These are phyloP conservation scores for Colletotrichum cereale DNA, from an alignment of 2,329 filamentous ascomycete genomes.

Conservation along the genomic window DNA sequence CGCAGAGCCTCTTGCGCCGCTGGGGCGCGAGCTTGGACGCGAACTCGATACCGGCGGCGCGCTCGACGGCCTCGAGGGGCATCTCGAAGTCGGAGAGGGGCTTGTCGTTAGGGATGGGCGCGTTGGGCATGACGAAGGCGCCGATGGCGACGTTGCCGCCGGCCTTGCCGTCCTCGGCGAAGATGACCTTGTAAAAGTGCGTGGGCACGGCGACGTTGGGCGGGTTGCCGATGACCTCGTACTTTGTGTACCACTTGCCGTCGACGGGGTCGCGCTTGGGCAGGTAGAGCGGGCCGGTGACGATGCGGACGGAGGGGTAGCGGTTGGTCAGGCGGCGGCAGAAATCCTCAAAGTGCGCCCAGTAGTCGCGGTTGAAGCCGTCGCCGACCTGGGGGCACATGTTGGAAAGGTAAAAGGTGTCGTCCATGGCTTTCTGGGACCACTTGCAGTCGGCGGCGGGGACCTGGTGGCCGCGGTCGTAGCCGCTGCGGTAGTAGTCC, in stretches of 20 bases:
- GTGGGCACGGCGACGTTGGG: conserved; percentile 96
- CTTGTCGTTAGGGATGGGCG: conserved; percentile 87
- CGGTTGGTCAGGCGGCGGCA: conserved; percentile 83
- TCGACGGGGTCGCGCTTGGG: conserved; percentile 84
- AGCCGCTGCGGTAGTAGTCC: conserved; percentile 95
- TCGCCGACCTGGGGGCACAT: conserved; percentile 99
- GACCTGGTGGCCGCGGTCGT: conserved; percentile 96
- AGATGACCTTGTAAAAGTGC: conserved; percentile 99
- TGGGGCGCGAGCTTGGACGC: conserved; percentile 80
- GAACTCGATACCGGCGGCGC: conserved; percentile 93
- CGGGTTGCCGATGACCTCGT: conserved; percentile 95
- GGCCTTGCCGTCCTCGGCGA: conserved; percentile 83
- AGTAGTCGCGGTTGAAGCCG: conserved; percentile 99
- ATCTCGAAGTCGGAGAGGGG: conserved; percentile 94
- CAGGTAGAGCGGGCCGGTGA: conserved; percentile 94
- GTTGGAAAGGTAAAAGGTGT: conserved; percentile 92
- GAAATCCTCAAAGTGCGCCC: conserved; percentile 98
- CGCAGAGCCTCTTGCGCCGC: conserved; percentile 83
- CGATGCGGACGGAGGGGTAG: conserved; percentile 90
- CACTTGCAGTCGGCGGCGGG: conserved; percentile 97
- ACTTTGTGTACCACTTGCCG: conserved; percentile 94
- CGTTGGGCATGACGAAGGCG: conserved; percentile 96
- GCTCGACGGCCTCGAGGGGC: conserved; percentile 90
- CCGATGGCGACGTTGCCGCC: conserved; percentile 86
- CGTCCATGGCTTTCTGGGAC: conserved; percentile 94